A percentile compares a stretch with the other conserved stretches of the same genome.
Evolutionary conservation across 2,329 filamentous ascomycete genomes (phyloP).

Genomic region (Verticillium nubilum): DNA sequence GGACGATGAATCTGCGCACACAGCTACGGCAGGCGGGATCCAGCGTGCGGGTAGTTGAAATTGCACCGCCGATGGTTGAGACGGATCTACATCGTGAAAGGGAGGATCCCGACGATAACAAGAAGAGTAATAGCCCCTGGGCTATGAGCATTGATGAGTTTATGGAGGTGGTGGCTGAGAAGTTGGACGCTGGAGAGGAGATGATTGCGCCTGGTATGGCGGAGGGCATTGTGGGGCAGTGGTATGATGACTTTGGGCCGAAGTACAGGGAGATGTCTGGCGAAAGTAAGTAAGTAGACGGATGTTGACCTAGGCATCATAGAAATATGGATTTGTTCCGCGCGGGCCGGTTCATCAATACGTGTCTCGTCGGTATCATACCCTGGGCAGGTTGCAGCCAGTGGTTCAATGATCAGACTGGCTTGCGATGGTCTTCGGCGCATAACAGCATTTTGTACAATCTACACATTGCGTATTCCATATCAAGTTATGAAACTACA

Average conservation of each 20-base stretch:
- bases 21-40: constrained; percentile 35
- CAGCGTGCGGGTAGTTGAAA: constrained; percentile 45
- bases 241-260: constrained; percentile 34
- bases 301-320: too few species aligned
- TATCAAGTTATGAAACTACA: too few species aligned
- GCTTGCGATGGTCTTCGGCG: too few species aligned
- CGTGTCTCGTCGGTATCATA: too few species aligned
- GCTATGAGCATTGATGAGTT: constrained; percentile 46
- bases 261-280: not conserved
- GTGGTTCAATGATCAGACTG: too few species aligned
- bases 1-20: constrained; percentile 46
- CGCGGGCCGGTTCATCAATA: too few species aligned
- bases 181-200: constrained; percentile 40
- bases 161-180: constrained; percentile 37
- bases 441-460: too few species aligned
- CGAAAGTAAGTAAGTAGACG: not conserved
- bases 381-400: too few species aligned
- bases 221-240: constrained; percentile 16
- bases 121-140: constrained; percentile 48
- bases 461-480: too few species aligned
- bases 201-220: constrained; percentile 41
- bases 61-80: constrained; percentile 48
- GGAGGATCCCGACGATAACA: constrained; percentile 51
- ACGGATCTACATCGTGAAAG: constrained; percentile 52
- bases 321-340: too few species aligned